phyloP scores from a whole-genome alignment of 768 basidiomycete species.

The Amanita thiersii region DNA sequence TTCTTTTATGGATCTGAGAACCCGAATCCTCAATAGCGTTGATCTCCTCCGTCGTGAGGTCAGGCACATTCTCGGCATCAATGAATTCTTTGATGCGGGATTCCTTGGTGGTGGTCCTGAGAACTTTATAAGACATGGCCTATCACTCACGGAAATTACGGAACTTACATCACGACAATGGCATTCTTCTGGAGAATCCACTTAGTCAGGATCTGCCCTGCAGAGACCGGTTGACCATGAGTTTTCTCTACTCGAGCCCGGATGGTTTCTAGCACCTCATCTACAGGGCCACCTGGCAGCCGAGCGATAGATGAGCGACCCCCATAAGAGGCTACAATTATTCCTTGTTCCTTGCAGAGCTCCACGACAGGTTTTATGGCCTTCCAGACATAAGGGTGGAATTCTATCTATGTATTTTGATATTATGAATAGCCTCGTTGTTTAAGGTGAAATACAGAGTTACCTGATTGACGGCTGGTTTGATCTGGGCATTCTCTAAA shows the following conservation, averaged over 20 bases:
- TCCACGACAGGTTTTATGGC: slow-evolving; percentile 47
- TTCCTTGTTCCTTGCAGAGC: slow-evolving; percentile 45
- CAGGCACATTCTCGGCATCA: slow-evolving; percentile 31
- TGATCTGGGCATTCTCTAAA: slow-evolving; percentile 38
- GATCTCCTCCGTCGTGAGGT: slow-evolving; percentile 51
- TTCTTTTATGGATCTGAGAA: slow-evolving; percentile 32
- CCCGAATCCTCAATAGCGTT: slow-evolving; percentile 54
- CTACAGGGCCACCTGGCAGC: slow-evolving; percentile 48
- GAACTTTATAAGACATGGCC: slow-evolving; percentile 1
- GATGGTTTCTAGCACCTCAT: slow-evolving; percentile 42
- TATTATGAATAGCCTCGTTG: background rate
- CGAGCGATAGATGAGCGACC: slow-evolving; percentile 40
- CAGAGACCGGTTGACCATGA: slow-evolving; percentile 33
- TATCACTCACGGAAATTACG: background rate
- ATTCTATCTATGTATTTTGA: slow-evolving; percentile 47
- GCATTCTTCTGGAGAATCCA: slow-evolving; percentile 60
- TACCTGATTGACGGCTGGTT: slow-evolving; percentile 68
- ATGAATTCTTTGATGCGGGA: slow-evolving; percentile 38
- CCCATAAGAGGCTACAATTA: slow-evolving; percentile 61
- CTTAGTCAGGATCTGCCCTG: slow-evolving; percentile 58
- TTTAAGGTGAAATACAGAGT: slow-evolving; percentile 4
- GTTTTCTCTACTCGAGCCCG: slow-evolving; percentile 40
- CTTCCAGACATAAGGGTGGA: slow-evolving; percentile 68
- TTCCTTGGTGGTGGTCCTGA: slow-evolving; percentile 40
- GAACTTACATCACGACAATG: slow-evolving; percentile 56